Base-by-base conservation (phyloP, 169 alveolate genomes). In the Toxoplasma gondii region DNA sequence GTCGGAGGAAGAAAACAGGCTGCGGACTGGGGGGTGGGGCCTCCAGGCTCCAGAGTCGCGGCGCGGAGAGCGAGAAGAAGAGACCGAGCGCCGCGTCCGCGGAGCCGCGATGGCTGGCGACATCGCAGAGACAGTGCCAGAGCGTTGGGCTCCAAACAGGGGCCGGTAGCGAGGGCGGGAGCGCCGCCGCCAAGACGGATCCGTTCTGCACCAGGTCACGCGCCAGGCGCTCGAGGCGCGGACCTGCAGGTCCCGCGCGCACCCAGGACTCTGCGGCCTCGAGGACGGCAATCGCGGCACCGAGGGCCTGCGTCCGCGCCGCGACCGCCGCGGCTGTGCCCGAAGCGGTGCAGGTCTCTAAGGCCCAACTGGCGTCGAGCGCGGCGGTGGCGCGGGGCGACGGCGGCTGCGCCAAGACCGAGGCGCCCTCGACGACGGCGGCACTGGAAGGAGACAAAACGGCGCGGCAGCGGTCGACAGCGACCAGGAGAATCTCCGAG, bases 321-420 rank as follows among this genome's bases (percentile, higher is more conserved):
- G 84, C 38, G 39, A 44, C 84, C 0, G 84, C 84, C 27, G 84
- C 84, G 39, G 84, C 84, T n/a, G 84, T 44, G 49, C 39, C 39
- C 45, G 84, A 17, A 12, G 84, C 84, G 17, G 39, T 36, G 84
- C 84, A 74, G 84, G 39, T 31, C 84, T 74, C 84, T 24, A 74
- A 24, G 9, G 84, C 84, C 84, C 84, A 74, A 16, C 45, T 74
- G 27, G 44, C 39, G 44, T 74, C 84, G 44, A 17, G 24, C 27
- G 49, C 84, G 39, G 84, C 84, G 44, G n/a, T 12, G 39, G 84
- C 41, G 31, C 74, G 74, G 34, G 74, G 74, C 74, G 74, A 22
- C n/a, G 74, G 74, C 34, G 74, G 74, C 7, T 64, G 74, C 74
- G 74, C 1, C 4, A 64, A 64, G 74, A 27, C 29, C 34, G 74